phyloP scores from a whole-genome alignment of 108 stramenopile genomes.

The Discostella pseudostelligera region DNA sequence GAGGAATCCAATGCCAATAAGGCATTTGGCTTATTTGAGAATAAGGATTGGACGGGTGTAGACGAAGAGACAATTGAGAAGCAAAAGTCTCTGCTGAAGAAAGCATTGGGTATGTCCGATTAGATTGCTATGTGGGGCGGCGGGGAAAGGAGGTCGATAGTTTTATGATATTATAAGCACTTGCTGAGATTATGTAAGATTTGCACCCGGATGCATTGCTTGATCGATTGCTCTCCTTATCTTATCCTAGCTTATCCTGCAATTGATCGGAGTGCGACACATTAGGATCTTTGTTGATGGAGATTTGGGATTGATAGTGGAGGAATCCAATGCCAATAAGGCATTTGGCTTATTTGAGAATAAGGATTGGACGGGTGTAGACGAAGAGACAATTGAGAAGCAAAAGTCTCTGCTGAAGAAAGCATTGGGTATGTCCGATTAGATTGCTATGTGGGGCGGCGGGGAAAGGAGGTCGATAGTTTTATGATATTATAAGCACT shows the following conservation, averaged over 20 bases:
- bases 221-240: too few species aligned
- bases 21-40: slow-evolving; percentile 73
- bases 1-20: slow-evolving; percentile 63
- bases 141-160: neutral
- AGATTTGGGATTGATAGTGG: slow-evolving; percentile 61
- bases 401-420: slow-evolving; percentile 66
- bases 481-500: too few species aligned
- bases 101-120: slow-evolving; percentile 37
- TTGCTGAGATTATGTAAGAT: too few species aligned
- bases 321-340: slow-evolving; percentile 61
- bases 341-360: slow-evolving; percentile 75
- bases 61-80: slow-evolving; percentile 53
- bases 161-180: too few species aligned
- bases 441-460: neutral
- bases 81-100: slow-evolving; percentile 66
- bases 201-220: too few species aligned
- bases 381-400: slow-evolving; percentile 50
- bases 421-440: slow-evolving; percentile 38
- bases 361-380: slow-evolving; percentile 60
- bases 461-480: neutral
- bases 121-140: neutral
- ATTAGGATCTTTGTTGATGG: slow-evolving; percentile 83
- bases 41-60: slow-evolving; percentile 59
- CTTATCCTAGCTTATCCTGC: too few species aligned
- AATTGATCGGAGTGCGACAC: too few species aligned